Evolutionary conservation across 176 grass and related monocot species (phyloP), one percentile per base, ranked within the genome.

Genomic region (Cocos nucifera): DNA sequence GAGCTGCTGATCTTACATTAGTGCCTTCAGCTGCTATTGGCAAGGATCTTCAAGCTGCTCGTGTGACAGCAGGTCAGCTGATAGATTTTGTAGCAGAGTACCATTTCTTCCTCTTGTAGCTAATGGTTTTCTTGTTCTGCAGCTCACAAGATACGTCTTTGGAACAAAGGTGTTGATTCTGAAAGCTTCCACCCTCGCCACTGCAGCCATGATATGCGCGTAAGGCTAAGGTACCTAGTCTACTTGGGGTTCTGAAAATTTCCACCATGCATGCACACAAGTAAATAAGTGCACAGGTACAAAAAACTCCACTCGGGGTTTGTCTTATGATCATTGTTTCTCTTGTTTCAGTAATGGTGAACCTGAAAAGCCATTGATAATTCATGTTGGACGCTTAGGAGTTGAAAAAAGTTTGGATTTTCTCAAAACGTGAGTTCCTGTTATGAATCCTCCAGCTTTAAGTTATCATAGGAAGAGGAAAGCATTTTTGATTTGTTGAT

Each of bases 91-190:
- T 21, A 57, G 9, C 54, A 48, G 73, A 67, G 9, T 55, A 17
- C 50, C 24, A 44, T 9, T 48, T 16, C 6, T 56, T 59, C 26
- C 56, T 39, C 58, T 9, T 54, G 6, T 56, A 51, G 8, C 61
- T 87, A 65, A 79, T 28, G 27, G 26, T 63, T 59, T 28, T 52
- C 64, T 72, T 62, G 19, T 48, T 70, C 59, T 77, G 64, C 73
- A 97, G 87, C 84, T 76, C 84, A 74, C 48, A 97, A 73, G 78
- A 64, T 97, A 83, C 75, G 84, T 30, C 87, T 97, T 74, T 97
- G 93, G 93, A 88, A 97, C 81, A 97, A 97, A 60, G 93, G 93
- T 25, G 84, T 97, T 67, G 93, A 97, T 65, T 97, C 93, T 61
- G 84, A 91, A 79, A 91, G 81, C 61, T 97, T 97, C 57, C 86